Evolutionary conservation across 192 early-diverging fungal genomes (phyloP).

Genomic region (Coemansia sp.): DNA sequence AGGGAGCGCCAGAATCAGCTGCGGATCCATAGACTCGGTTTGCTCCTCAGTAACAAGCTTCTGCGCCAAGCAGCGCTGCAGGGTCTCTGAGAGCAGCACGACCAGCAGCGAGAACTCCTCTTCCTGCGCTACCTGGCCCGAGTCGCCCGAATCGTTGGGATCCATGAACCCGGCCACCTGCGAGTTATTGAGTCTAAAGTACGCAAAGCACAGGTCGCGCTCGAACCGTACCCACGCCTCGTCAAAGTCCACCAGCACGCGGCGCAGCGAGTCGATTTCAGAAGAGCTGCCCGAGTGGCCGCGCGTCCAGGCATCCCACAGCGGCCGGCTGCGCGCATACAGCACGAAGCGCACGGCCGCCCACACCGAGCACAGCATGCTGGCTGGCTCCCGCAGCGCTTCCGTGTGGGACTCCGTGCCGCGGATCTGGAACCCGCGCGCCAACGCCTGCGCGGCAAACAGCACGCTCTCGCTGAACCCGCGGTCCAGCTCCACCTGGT

Average conservation of each 20-base stretch:
- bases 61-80: slow-evolving; percentile 47
- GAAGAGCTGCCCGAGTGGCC: background rate
- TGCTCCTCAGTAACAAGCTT: slow-evolving; percentile 42
- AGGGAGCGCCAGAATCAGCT: slow-evolving; percentile 59
- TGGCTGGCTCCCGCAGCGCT: slow-evolving; percentile 54
- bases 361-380: slow-evolving; percentile 57
- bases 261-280: slow-evolving; percentile 46
- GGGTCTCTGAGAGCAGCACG: slow-evolving; percentile 63
- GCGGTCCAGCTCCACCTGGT: slow-evolving; percentile 65
- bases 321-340: slow-evolving; percentile 22
- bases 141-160: slow-evolving; percentile 37
- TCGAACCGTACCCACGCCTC: slow-evolving; percentile 65
- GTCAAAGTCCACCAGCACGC: slow-evolving; percentile 65
- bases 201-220: slow-evolving; percentile 66
- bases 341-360: slow-evolving; percentile 59
- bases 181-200: slow-evolving; percentile 60
- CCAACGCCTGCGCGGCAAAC: slow-evolving; percentile 68
- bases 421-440: slow-evolving; percentile 64
- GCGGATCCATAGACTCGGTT: slow-evolving; percentile 59
- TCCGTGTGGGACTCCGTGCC: slow-evolving; percentile 61
- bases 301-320: slow-evolving; percentile 18
- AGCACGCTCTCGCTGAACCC: slow-evolving; percentile 70
- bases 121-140: slow-evolving; percentile 26
- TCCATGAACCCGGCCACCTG: slow-evolving; percentile 56
- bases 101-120: slow-evolving; percentile 49